Base-by-base conservation (phyloP, 495 filamentous ascomycete species). In the Daldinia grandis region DNA sequence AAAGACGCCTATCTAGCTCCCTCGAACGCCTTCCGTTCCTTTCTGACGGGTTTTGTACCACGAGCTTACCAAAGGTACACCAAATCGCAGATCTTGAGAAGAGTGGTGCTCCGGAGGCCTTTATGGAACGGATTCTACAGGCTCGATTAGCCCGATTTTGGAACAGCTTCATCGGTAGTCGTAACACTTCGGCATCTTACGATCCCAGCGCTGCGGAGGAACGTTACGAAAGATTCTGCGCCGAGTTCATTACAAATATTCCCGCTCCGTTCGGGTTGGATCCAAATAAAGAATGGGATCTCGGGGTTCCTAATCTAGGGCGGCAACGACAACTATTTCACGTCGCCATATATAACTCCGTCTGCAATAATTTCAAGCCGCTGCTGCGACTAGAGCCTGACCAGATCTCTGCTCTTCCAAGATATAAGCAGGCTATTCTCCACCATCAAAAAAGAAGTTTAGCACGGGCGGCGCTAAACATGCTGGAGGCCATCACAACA, bases 351-450 rank as follows among this genome's bases (percentile, higher is more conserved):
- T 57, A 57, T 24, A 57, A 35, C 19, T 57, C 53, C 27, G 30
- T 57, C 30, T 57, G 53, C 53, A 57, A 35, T 14, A 57, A 57
- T 37, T 57, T 57, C 27, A 57, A 35, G 17, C 53, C 53, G 30
- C n/a, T 57, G 4, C 53, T 57, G 21, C 30, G 30, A 5, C 31
- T 57, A 24, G 53, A 57, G 10, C 53, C 53, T 5, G 19, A 17
- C 9, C 53, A 57, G 8, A 24, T 57, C 17, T 15, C 53, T 10
- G 30, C 14, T 57, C 30, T 57, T 19, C 53, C 53, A 5, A 57
- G 19, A 5, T 57, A 57, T 57, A 57, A 57, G 53, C 53, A 57
- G 17, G 53, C 53, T 6, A 57, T 57, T 30, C 53, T 57, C 15
- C 53, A 57, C 8, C 53, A 57, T 8, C 53, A 57, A 19, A 57